Evolutionary conservation across 306 rosid genomes (phyloP).

Genomic region (Spatholobus suberectus): DNA sequence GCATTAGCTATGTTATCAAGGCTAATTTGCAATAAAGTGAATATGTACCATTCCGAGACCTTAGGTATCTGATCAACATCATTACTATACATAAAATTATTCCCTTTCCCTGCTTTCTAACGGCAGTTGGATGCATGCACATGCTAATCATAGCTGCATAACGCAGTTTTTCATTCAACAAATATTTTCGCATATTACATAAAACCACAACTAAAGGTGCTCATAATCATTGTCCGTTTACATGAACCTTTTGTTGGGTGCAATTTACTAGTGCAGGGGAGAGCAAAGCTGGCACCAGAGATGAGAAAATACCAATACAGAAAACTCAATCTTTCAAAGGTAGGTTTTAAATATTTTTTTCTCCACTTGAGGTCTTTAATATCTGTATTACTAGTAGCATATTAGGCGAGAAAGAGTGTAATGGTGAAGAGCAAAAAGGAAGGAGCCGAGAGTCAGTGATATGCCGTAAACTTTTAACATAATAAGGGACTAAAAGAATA

Average conservation of each 20-base stretch:
- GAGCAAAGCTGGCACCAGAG: constrained; percentile 43
- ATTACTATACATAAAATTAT: not conserved
- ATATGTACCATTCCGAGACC: not conserved
- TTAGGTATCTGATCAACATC: not conserved
- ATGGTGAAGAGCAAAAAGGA: not conserved
- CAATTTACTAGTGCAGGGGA: constrained; percentile 44
- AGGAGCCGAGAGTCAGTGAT: not conserved
- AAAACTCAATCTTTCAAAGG: constrained; percentile 71
- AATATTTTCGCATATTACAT: not conserved
- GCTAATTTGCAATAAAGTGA: not conserved
- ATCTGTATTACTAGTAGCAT: not conserved
- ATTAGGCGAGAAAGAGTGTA: not conserved
- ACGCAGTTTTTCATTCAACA: not conserved
- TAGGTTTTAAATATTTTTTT: not conserved
- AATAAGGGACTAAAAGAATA: not conserved
- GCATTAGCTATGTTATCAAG: constrained; percentile 1
- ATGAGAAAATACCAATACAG: constrained; percentile 50
- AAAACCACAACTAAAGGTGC: not conserved
- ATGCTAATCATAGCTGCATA: not conserved
- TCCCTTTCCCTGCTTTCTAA: not conserved
- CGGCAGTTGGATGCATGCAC: not conserved
- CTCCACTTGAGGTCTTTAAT: not conserved
- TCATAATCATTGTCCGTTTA: not conserved
- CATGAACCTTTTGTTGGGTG: constrained; percentile 45
- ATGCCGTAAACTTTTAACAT: not conserved